Conservation (phyloP, 2,329 filamentous ascomycete species). For the Sporothrix sp. region DNA sequence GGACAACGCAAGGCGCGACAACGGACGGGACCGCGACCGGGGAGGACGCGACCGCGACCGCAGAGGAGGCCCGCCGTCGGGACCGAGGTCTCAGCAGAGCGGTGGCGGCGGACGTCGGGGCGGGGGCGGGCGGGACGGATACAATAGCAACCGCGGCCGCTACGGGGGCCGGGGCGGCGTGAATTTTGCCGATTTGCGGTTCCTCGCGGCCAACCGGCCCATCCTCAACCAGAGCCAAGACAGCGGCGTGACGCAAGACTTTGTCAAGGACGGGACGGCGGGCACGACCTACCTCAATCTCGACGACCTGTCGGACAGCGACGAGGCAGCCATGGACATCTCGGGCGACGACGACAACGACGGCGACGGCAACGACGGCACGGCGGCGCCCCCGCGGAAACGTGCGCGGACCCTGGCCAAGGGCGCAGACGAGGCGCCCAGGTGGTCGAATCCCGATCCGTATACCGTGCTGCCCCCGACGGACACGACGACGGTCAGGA, state of each 20-base stretch:
- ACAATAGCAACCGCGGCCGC: constrained; percentile 5
- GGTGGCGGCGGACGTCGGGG: not conserved
- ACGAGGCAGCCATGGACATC: constrained; percentile 56
- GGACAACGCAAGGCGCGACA: constrained; percentile 22
- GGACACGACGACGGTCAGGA: constrained; percentile 56
- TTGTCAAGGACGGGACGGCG: constrained; percentile 34
- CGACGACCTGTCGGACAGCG: constrained; percentile 52
- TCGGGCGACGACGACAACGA: constrained; percentile 34
- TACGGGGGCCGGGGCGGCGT: constrained; percentile 6
- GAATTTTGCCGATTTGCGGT: constrained; percentile 23
- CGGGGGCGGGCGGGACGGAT: constrained; percentile 7
- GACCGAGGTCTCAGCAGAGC: constrained; percentile 13
- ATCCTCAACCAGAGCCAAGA: constrained; percentile 35
- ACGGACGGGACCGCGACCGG: not conserved
- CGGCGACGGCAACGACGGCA: constrained; percentile 27
- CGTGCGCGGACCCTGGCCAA: constrained; percentile 9
- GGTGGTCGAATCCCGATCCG: constrained; percentile 94
- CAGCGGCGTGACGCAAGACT: constrained; percentile 33
- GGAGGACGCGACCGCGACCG: constrained; percentile 9
- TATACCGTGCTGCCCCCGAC: constrained; percentile 80
- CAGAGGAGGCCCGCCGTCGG: not conserved
- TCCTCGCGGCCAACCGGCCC: constrained; percentile 38
- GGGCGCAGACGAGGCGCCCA: constrained; percentile 37
- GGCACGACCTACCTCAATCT: constrained; percentile 44
- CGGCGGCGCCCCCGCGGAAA: constrained; percentile 17